Evolutionary conservation across 2,329 filamentous ascomycete genomes (phyloP), one percentile per base, ranked within the genome.

Genomic region (Fusarium graminum): DNA sequence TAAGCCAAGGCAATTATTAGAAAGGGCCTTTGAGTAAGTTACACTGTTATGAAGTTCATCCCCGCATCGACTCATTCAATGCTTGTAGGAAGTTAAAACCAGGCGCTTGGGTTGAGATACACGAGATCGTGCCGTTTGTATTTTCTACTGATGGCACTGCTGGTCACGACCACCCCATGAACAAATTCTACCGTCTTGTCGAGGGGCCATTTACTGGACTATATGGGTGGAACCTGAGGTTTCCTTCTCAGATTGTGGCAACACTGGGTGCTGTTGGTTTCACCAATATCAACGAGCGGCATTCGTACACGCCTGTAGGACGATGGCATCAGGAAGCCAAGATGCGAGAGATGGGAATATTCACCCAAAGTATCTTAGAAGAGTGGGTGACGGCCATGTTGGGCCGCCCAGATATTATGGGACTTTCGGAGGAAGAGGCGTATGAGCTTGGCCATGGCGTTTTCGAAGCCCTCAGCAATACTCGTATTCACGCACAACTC

Each of bases 1-100:
- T 14, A 77, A 87, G 68, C 87, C 85, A 74, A 77, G 77, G 5
- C 76, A 75, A 22, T 74, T 89, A 44, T 74, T 88, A 43, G 64
- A 77, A 34, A 80, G 85, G 66, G 80, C 81, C 13, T 85, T 82
- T 59, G 74, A 77, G 78, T 80, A 74, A 55, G 47, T 49, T 25
- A 16, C 9, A 22, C 16, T 51, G 14, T 9, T 16, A 32, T 6
- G 7, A 26, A 19, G 13, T 13, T 19, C 25, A 11, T 17, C 40
- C 43, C 39, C 36, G 22, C 25, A 50, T 44, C 19, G 43, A 28
- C 64, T 72, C 34, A 72, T 54, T 34, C 17, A 19, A 28, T 14
- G 22, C 22, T 25, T 25, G 8, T 38, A 80, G 78, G 17, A 74
- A 76, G 16, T 54, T 79, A 16, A 75, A 72, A 49, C 76, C 77